A percentile compares a stretch with the other conserved stretches of the same genome.
These are phyloP conservation scores for Pseudozyma tsukubaensis DNA, from an alignment of 1,284 basidiomycete species.

Conservation along the genomic window DNA sequence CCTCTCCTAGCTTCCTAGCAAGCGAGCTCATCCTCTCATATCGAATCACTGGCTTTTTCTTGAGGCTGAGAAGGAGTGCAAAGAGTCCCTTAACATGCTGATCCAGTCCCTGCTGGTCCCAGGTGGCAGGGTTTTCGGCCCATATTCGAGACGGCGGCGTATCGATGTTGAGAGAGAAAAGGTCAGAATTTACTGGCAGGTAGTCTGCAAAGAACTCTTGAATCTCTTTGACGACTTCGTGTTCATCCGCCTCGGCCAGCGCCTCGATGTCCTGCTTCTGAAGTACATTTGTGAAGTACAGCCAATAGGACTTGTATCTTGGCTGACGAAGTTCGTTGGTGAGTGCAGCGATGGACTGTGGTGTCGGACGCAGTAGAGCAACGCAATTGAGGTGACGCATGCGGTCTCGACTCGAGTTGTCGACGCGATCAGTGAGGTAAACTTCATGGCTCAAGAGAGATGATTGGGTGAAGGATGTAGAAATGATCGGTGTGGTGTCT, in stretches of 20 bases:
- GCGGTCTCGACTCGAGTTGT: constrained; percentile 74
- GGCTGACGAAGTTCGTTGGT: constrained; percentile 81
- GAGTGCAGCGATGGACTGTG: constrained; percentile 83
- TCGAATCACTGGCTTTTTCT: constrained; percentile 92
- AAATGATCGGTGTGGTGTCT: constrained; percentile 97
- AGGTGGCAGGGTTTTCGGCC: constrained; percentile 74
- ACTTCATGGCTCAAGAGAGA: constrained; percentile 94
- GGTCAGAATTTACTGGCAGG: constrained; percentile 74
- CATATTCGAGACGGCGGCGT: constrained; percentile 74
- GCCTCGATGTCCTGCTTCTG: constrained; percentile 91
- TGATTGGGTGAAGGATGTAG: constrained; percentile 92
- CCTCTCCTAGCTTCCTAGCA: constrained; percentile 87
- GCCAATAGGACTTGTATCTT: constrained; percentile 93
- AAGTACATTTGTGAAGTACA: constrained; percentile 86
- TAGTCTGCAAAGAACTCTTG: constrained; percentile 66
- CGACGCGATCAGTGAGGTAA: constrained; percentile 96
- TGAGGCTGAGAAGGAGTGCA: constrained; percentile 89
- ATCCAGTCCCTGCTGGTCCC: constrained; percentile 80
- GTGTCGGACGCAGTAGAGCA: constrained; percentile 86
- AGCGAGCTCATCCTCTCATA: constrained; percentile 93
- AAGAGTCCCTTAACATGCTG: constrained; percentile 84
- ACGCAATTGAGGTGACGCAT: constrained; percentile 97
- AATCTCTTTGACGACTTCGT: constrained; percentile 94
- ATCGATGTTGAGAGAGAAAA: constrained; percentile 81
- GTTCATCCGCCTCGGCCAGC: constrained; percentile 92